Conservation (phyloP, 176 grass and related monocot species). For the Aegilops umbellulata region DNA sequence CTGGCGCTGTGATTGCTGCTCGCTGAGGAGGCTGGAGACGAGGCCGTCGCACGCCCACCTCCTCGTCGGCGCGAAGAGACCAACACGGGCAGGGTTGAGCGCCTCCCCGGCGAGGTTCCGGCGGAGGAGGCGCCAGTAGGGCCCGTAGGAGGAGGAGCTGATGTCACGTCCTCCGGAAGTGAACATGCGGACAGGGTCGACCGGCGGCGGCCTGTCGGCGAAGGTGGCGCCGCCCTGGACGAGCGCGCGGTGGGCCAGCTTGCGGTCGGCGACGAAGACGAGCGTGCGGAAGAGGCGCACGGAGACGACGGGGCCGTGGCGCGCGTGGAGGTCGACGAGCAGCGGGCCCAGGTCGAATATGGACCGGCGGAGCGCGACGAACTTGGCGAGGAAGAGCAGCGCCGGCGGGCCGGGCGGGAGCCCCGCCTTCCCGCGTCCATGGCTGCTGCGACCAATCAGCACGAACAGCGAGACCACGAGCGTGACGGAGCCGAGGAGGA, state of each 20-base stretch:
- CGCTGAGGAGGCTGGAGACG: not conserved
- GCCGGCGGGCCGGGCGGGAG: conserved; percentile 38
- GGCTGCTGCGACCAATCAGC: not conserved
- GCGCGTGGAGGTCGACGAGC: conserved; percentile 25
- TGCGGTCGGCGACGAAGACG: conserved; percentile 30
- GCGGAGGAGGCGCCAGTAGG: conserved; percentile 46
- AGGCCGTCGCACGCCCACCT: conserved; percentile 38
- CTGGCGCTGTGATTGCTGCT: not conserved
- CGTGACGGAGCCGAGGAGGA: not conserved
- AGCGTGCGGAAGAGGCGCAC: not conserved
- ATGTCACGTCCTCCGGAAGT: conserved; percentile 24
- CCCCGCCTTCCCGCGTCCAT: not conserved
- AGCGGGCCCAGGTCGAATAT: conserved; percentile 21
- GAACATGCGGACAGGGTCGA: not conserved
- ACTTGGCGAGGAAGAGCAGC: conserved; percentile 23
- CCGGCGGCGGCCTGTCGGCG: conserved; percentile 31
- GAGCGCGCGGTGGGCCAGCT: conserved; percentile 35
- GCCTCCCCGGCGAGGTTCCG: conserved; percentile 41
- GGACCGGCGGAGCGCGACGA: conserved; percentile 10
- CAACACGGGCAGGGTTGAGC: conserved; percentile 24
- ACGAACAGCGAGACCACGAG: not conserved
- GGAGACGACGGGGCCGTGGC: not conserved
- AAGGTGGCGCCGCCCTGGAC: conserved; percentile 42
- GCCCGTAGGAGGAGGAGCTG: conserved; percentile 31
- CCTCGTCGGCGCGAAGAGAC: conserved; percentile 23